Evolutionary conservation across 176 grass and related monocot species (phyloP), one percentile per base, ranked within the genome.

Genomic region (Stipa capillata): DNA sequence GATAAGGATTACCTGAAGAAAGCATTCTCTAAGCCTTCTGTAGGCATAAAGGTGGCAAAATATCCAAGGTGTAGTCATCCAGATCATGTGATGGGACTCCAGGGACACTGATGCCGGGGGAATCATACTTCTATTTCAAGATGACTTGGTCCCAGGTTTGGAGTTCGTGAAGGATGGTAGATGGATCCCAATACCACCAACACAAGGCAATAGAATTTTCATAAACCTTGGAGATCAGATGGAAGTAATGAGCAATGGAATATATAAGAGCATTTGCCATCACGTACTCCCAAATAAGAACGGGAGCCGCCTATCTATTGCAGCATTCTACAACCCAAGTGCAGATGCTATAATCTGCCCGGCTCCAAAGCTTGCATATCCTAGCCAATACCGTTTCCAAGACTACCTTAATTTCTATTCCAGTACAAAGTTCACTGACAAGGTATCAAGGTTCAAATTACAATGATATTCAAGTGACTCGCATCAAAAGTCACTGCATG

Each of bases 351-450:
- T 92, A 71, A 89, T 93, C 34, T 90, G 17, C 59, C 87, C 91
- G 48, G 91, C 84, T 69, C 66, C 77, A 82, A 75, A 90, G 82
- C 87, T 93, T 59, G 76, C 79, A 51, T 90, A 93, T 85, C 91
- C 87, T 55, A 85, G 84, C 40, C 81, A 84, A 68, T 90, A 93
- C 49, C 81, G 84, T 52, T 93, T 93, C 84, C 67, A 90, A 39
- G 91, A 93, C 72, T 93, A 93, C 81, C 87, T 93, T 76, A 69
- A 85, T 69, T 85, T 87, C 60, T 93, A 93, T 40, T 78, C 84
- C 47, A 82, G 51, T 27, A 69, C 60, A 5, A 93, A 93, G 65
- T 93, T 93, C 34, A 73, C 29, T n/a, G 87, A 93, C 70, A 90
- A 93, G 50, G 72, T 52, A 60, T 83, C 87, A 50, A 85, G 91